Evolutionary conservation across 805 yeast species (phyloP), one percentile per base, ranked within the genome.

Genomic region (Isabelozyma rhagii): DNA sequence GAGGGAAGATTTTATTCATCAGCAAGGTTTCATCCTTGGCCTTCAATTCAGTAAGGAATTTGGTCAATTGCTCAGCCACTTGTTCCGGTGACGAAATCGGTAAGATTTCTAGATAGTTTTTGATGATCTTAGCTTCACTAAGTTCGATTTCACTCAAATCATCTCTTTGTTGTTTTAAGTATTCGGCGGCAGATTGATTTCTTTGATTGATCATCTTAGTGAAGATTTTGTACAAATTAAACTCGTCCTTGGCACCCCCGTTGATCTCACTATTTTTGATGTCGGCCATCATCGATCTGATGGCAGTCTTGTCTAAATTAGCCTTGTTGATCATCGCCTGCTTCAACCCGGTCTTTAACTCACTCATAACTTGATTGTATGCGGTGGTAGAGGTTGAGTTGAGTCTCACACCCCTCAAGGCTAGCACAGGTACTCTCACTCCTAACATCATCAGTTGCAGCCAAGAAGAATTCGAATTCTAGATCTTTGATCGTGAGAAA

Each of bases 111-210:
- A 75, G 56, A 45, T 81, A 75, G 13, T 60, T 55, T 27, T 74
- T 55, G 41, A 84, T 71, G 34, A 81, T 60, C 0, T 52, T 62
- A 28, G 75, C 57, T 62, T 83, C 86, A 15, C 63, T 59, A 18
- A 61, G 55, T 63, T 84, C 89, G 47, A 74, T 75, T n/a, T 72
- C 77, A 1, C 76, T 84, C 51, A 83, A 64, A 51, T 84, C 88
- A 3, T 57, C 61, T 54, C 89, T 74, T 8, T 69, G 62, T 46
- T 78, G 78, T 14, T 66, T 63, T 10, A 55, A 45, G 57, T 77
- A 84, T 56, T 81, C 81, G 9, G 62, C 67, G 42, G 75, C 74
- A 0, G 85, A 76, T 50, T 80, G 81, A 27, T 55, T 57, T 52
- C 87, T 72, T 55, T 81, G 82, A 18, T 69, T 66, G 31, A 81